Evolutionary conservation across 2,329 filamentous ascomycete genomes (phyloP).

Genomic region (Cercospora berteroae): DNA sequence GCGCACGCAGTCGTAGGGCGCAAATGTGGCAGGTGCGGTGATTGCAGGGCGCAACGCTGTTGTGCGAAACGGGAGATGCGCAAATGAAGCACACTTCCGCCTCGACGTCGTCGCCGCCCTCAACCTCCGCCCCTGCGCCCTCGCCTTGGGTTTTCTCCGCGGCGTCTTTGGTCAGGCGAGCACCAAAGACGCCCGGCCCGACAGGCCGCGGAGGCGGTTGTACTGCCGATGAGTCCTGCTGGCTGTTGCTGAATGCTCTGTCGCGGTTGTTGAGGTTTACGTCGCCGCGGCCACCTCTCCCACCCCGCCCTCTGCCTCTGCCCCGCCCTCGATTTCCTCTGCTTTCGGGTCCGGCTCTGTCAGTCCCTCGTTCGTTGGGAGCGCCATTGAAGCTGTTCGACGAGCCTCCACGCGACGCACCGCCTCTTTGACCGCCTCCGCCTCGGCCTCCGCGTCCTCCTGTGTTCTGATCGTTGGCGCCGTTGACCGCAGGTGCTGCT

Average conservation of each 20-base stretch:
- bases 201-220: slow-evolving; percentile 41
- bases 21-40: slow-evolving; percentile 97
- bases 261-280: slow-evolving; percentile 32
- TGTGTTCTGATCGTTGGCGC: slow-evolving; percentile 8
- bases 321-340: slow-evolving; percentile 23
- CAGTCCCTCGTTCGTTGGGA: slow-evolving; percentile 17
- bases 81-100: slow-evolving; percentile 96
- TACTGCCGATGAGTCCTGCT: slow-evolving; percentile 28
- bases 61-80: slow-evolving; percentile 82
- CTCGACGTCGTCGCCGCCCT: slow-evolving; percentile 30
- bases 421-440: slow-evolving; percentile 26
- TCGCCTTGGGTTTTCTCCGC: slow-evolving; percentile 37
- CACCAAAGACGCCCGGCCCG: slow-evolving; percentile 44
- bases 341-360: slow-evolving; percentile 14
- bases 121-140: slow-evolving; percentile 20
- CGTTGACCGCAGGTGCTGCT: slow-evolving; percentile 13
- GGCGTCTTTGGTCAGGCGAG: slow-evolving; percentile 51
- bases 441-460: slow-evolving; percentile 20
- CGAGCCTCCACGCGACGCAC: slow-evolving; percentile 20
- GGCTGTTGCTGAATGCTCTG: slow-evolving; percentile 32
- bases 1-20: slow-evolving; percentile 79
- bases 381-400: slow-evolving; percentile 15
- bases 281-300: slow-evolving; percentile 37
- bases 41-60: slow-evolving; percentile 89
- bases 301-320: slow-evolving; percentile 33